A percentile compares a stretch with the other conserved stretches of the same genome.
Conservation (phyloP, 306 rosid species). For the Sechiopsis laciniata region DNA sequence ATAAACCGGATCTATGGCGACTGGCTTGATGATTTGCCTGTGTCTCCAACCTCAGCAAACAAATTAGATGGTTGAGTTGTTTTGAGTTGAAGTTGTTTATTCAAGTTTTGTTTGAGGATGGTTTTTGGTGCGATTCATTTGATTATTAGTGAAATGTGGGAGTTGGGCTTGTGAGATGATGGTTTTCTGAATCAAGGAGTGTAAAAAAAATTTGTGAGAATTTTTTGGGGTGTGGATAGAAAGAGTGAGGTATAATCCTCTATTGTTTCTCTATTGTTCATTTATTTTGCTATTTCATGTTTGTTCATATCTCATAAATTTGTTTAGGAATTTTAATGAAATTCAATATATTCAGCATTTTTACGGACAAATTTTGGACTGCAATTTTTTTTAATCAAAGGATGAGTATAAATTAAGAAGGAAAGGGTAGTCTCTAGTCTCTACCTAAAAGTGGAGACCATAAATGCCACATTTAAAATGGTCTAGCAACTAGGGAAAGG, state of each 20-base stretch:
- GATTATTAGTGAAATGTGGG: background rate
- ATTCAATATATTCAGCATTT: too few species aligned
- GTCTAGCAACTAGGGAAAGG: too few species aligned
- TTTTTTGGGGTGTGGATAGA: background rate
- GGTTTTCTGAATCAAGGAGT: conserved; percentile 3
- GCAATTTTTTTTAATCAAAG: too few species aligned
- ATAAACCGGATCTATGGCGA: conserved; percentile 76
- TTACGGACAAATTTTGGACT: too few species aligned
- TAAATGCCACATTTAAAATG: too few species aligned
- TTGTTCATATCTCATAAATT: background rate
- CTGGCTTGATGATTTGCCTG: conserved; percentile 82
- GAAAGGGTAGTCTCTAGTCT: too few species aligned
- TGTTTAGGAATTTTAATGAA: too few species aligned
- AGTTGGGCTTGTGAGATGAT: background rate
- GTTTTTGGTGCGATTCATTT: conserved; percentile 5
- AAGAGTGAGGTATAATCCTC: background rate
- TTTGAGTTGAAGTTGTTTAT: background rate
- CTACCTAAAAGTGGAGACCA: too few species aligned
- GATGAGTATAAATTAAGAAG: too few species aligned
- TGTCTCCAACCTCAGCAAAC: conserved; percentile 35
- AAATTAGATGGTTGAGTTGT: conserved; percentile 41
- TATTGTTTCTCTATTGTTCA: background rate
- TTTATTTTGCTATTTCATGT: background rate
- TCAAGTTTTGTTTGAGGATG: conserved; percentile 14
- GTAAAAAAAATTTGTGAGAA: background rate